A percentile compares a stretch with the other conserved stretches of the same genome.
Conservation (phyloP, 2,329 filamentous ascomycete species). For the Phoma sp. region DNA sequence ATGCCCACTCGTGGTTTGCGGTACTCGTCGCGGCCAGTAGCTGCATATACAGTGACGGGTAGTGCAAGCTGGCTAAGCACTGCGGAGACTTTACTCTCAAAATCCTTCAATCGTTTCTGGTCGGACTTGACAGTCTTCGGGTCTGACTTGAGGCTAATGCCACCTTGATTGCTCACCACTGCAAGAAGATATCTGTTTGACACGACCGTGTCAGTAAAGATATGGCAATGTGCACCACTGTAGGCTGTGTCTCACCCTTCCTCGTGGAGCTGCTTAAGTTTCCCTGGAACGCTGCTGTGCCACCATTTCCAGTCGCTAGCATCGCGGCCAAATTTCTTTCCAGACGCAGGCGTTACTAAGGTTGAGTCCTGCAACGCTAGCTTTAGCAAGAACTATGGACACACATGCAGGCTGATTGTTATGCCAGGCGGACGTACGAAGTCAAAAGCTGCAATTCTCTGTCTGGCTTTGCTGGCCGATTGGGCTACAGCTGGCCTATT, state of each 20-base stretch:
- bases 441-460: constrained; percentile 50
- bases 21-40: constrained; percentile 80
- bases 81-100: constrained; percentile 79
- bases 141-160: constrained; percentile 76
- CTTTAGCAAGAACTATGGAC: constrained; percentile 12
- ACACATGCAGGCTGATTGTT: not conserved
- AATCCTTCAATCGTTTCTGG: constrained; percentile 74
- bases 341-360: constrained; percentile 79
- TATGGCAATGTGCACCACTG: not conserved
- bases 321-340: constrained; percentile 76
- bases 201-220: constrained; percentile 12
- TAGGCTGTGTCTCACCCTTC: constrained; percentile 64
- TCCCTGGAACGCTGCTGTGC: constrained; percentile 73
- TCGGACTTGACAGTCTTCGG: constrained; percentile 73
- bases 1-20: constrained; percentile 89
- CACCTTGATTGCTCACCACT: constrained; percentile 89
- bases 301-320: constrained; percentile 95
- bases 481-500: constrained; percentile 48
- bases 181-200: constrained; percentile 72
- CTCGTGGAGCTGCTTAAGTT: constrained; percentile 71
- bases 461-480: constrained; percentile 22
- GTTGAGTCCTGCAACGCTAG: constrained; percentile 75
- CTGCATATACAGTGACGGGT: constrained; percentile 83
- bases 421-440: constrained; percentile 37
- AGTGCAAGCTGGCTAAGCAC: constrained; percentile 77